Evolutionary conservation across 108 stramenopile genomes (phyloP).

Genomic region (Cyclotella kingstonii): DNA sequence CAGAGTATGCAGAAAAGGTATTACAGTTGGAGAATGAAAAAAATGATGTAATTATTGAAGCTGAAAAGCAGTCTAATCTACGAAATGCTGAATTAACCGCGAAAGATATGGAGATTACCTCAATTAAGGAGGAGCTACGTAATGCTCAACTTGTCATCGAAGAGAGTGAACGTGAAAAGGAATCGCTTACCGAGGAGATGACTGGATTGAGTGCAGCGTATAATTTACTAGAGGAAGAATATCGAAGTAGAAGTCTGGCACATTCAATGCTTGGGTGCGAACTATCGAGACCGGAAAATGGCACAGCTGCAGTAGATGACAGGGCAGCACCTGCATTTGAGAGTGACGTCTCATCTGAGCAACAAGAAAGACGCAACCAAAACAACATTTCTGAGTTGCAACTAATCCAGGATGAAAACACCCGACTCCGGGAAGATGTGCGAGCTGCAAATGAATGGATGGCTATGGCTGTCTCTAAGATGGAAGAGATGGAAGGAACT

Average conservation of each 20-base stretch:
- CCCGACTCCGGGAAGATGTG: slow-evolving; percentile 59
- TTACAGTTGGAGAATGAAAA: slow-evolving; percentile 56
- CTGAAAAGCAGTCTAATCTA: slow-evolving; percentile 27
- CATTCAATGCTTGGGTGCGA: slow-evolving; percentile 14
- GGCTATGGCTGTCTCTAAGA: slow-evolving; percentile 74
- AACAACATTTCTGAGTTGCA: slow-evolving; percentile 35
- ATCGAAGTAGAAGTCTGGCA: slow-evolving; percentile 23
- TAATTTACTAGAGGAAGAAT: slow-evolving; percentile 67
- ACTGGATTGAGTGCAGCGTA: slow-evolving; percentile 72
- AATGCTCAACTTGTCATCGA: slow-evolving; percentile 12
- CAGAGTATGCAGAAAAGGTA: slow-evolving; percentile 56
- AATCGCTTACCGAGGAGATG: slow-evolving; percentile 64
- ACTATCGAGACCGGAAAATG: slow-evolving; percentile 36
- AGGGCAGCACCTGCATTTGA: slow-evolving; percentile 6
- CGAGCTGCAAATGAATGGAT: slow-evolving; percentile 81
- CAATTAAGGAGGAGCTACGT: slow-evolving; percentile 39
- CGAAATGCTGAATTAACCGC: slow-evolving; percentile 35
- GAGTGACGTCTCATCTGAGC: slow-evolving; percentile 14
- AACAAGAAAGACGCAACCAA: slow-evolving; percentile 8
- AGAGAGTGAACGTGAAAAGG: slow-evolving; percentile 45
- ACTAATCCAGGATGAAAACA: slow-evolving; percentile 60
- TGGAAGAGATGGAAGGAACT: slow-evolving; percentile 65
- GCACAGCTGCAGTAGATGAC: slow-evolving; percentile 27
- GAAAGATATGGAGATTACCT: slow-evolving; percentile 36
- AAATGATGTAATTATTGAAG: slow-evolving; percentile 34